Base-by-base conservation (phyloP, 768 basidiomycete genomes). In the Coprinopsis marcescibilis region DNA sequence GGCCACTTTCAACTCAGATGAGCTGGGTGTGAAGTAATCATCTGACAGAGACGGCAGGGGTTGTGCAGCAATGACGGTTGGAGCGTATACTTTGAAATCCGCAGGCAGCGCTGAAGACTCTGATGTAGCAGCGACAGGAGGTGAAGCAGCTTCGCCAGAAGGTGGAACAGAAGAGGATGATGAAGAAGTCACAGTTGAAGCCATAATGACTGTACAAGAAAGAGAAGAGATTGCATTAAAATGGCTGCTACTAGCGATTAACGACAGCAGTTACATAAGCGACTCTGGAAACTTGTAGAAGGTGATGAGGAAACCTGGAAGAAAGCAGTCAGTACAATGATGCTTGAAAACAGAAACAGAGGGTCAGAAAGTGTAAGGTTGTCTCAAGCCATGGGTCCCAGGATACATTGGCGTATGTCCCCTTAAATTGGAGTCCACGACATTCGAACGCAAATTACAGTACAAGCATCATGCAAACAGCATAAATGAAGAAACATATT, bases 371-470 rank as follows among this genome's bases (percentile, higher is more conserved):
- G 63, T 49, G 60, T 59, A 51, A 60, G 60, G 57, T 77, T 81
- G 83, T 88, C 85, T 87, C 86, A 88, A 76, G 65, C 60, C 74
- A 70, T 64, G 64, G 58, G 56, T 71, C 77, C 73, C 84, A 84
- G 83, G 78, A 67, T n/a, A 51, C 69, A 77, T 82, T 69, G 85
- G 86, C 86, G 71, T 72, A 81, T 77, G 72, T 68, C 67, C 79
- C 84, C 76, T 87, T 85, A 24, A 38, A 41, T 43, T 83, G 78
- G 74, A 68, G 56, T 73, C 71, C 63, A 65, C 61, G 70, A 61
- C 67, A 59, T 65, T 89, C 86, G 84, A 88, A 88, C 86, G 86
- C 86, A 89, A 89, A 89, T 89, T 89, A 89, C 86, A 68, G 72
- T 55, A 69, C 64, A 71, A 55, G n/a, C 83, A 87, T 86, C 76